phyloP scores from a whole-genome alignment of 164 flowering plant genomes.

The Chimonanthus praecox region DNA sequence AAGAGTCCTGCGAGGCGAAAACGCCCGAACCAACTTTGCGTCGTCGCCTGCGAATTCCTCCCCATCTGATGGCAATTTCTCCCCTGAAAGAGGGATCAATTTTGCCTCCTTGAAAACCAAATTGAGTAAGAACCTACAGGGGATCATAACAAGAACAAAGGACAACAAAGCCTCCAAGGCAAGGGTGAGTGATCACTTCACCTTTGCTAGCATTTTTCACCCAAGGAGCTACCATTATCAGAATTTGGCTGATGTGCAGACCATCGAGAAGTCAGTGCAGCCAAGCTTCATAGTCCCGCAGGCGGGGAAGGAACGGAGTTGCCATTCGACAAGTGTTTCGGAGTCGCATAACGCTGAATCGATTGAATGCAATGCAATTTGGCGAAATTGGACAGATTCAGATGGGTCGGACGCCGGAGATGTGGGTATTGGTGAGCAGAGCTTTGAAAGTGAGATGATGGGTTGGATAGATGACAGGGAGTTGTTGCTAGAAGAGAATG shows the following conservation, averaged over 20 bases:
- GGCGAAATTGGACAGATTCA: conserved; percentile 28
- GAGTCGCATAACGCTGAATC: conserved; percentile 15
- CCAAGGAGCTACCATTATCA: conserved; percentile 21
- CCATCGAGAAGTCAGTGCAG: conserved; percentile 54
- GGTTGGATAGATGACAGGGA: conserved; percentile 37
- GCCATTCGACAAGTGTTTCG: conserved; percentile 20
- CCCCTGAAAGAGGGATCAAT: conserved; percentile 31
- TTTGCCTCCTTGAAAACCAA: conserved; percentile 60
- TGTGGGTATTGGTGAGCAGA: conserved; percentile 6
- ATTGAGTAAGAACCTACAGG: conserved; percentile 65
- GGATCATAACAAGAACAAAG: conserved; percentile 48
- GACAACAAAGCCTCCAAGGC: conserved; percentile 45
- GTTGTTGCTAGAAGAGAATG: background rate
- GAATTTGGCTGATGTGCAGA: conserved; percentile 28
- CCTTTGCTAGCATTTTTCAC: conserved; percentile 70
- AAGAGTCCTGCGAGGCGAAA: conserved; percentile 63
- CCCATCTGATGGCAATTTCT: conserved; percentile 5
- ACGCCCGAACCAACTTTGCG: conserved; percentile 64
- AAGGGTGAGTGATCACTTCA: conserved; percentile 70
- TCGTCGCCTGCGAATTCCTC: background rate
- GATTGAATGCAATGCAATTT: conserved; percentile 9
- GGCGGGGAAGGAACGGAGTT: conserved; percentile 30
- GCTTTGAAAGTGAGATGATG: conserved; percentile 26
- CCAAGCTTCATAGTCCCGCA: conserved; percentile 69
- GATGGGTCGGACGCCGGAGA: conserved; percentile 40